A percentile compares a stretch with the other conserved stretches of the same genome.
Conservation (phyloP, 306 rosid species). For the Lathyrus sativus region DNA sequence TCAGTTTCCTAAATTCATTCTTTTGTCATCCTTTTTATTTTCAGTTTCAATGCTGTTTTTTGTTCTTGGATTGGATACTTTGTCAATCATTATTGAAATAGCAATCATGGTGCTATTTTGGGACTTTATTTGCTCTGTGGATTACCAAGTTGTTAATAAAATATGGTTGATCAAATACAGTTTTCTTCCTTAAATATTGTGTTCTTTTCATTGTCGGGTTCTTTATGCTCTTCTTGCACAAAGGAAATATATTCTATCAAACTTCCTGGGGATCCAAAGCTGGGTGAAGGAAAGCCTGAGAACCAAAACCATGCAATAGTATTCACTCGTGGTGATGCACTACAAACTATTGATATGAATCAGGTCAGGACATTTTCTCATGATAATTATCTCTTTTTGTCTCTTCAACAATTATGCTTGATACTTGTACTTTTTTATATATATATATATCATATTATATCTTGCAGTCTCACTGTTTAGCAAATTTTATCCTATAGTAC, state of each 20-base stretch:
- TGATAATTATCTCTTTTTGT: background rate
- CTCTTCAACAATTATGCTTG: background rate
- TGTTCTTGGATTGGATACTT: constrained; percentile 14
- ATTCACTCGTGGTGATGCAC: constrained; percentile 97
- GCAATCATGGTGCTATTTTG: background rate
- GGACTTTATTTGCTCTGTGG: background rate
- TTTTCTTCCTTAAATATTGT: background rate
- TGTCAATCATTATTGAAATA: constrained; percentile 1
- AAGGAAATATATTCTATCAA: constrained; percentile 90
- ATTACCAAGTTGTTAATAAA: constrained; percentile 7
- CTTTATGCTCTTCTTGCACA: constrained; percentile 33
- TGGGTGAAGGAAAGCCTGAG: constrained; percentile 99
- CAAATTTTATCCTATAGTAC: constrained; percentile 6
- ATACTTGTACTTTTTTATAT: background rate
- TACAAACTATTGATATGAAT: constrained; percentile 98
- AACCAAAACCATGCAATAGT: constrained; percentile 97
- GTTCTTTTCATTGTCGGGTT: constrained; percentile 6
- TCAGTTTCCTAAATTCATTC: background rate
- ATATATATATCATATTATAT: background rate
- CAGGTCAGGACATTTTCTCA: constrained; percentile 56
- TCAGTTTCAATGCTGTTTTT: constrained; percentile 1
- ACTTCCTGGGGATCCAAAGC: constrained; percentile 98
- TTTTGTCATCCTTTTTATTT: background rate
- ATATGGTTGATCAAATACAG: background rate
- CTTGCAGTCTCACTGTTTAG: background rate